A percentile compares a stretch with the other conserved stretches of the same genome.
Evolutionary conservation across 805 yeast species (phyloP).

Genomic region (Ogataea saltuana): DNA sequence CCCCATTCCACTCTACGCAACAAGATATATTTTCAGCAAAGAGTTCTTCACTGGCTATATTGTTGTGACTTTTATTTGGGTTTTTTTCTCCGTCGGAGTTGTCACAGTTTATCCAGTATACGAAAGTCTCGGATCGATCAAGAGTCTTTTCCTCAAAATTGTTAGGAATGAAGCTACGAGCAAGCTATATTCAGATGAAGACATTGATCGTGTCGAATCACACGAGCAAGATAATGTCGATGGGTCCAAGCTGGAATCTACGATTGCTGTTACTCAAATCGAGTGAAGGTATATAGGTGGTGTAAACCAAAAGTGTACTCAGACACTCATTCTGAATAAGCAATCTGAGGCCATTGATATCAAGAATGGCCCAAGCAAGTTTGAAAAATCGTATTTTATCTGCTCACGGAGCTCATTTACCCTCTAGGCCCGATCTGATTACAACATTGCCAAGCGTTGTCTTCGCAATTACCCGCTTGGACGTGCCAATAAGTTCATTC

Average conservation of each 20-base stretch:
- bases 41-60: slow-evolving; percentile 41
- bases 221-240: neutral
- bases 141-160: slow-evolving; percentile 11
- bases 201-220: slow-evolving; percentile 7
- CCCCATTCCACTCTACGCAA: slow-evolving; percentile 44
- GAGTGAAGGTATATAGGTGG: neutral
- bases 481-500: too few relatives aligned
- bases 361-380: too few relatives aligned
- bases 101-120: slow-evolving; percentile 49
- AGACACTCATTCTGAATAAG: too few relatives aligned
- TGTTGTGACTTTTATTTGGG: slow-evolving; percentile 41
- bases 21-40: slow-evolving; percentile 40
- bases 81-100: slow-evolving; percentile 38
- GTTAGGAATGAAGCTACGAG: neutral
- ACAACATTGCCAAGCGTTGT: too few relatives aligned
- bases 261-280: neutral
- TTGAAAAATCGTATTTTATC: too few relatives aligned
- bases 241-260: neutral
- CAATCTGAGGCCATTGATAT: too few relatives aligned
- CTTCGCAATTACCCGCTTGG: too few relatives aligned
- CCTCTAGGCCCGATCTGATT: too few relatives aligned
- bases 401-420: too few relatives aligned
- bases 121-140: slow-evolving; percentile 38
- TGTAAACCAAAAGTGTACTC: too few relatives aligned
- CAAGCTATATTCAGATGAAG: slow-evolving; percentile 9